A percentile compares a stretch with the other conserved stretches of the same genome.
phyloP scores from a whole-genome alignment of 345 rosid species.

The Cardiospermum halicacabum region DNA sequence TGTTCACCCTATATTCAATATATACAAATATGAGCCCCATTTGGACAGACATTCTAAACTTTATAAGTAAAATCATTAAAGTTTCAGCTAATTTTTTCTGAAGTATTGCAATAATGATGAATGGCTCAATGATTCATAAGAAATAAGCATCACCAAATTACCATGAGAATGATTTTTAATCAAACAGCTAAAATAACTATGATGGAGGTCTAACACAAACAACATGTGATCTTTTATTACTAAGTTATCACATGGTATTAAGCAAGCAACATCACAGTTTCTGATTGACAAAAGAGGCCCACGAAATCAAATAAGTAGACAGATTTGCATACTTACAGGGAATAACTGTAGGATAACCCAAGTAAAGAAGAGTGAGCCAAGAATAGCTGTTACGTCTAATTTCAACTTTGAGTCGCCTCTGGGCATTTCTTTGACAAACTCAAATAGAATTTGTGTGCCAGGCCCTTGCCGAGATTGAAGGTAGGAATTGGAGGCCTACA shows the following conservation, averaged over 20 bases:
- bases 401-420: constrained; percentile 35
- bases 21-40: background rate
- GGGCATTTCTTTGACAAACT: constrained; percentile 85
- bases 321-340: constrained; percentile 66
- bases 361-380: constrained; percentile 81
- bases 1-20: too few species aligned
- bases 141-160: too few species aligned
- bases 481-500: constrained; percentile 82
- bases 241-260: background rate
- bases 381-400: constrained; percentile 64
- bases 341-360: constrained; percentile 79
- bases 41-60: background rate
- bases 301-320: too few species aligned
- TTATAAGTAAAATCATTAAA: background rate
- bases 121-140: too few species aligned
- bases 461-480: constrained; percentile 48
- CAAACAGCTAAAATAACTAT: background rate
- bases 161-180: background rate
- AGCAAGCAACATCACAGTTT: constrained; percentile 4
- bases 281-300: too few species aligned
- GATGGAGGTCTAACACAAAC: background rate
- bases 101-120: too few species aligned
- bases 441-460: constrained; percentile 43
- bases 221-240: background rate
- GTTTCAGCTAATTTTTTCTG: background rate